phyloP scores from a whole-genome alignment of 805 yeast species.

The Starmera amethionina region DNA sequence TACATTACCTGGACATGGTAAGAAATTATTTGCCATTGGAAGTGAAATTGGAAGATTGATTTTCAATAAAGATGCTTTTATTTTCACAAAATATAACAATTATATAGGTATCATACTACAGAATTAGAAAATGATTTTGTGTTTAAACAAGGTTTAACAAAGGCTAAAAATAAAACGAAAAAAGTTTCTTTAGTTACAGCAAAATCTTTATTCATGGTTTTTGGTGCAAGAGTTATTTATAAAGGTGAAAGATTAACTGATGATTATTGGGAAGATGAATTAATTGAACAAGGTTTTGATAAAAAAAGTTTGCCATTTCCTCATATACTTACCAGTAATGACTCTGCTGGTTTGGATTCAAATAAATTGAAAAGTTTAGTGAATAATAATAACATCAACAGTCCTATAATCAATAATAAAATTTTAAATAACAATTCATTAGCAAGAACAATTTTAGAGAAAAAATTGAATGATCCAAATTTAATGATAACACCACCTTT shows the following conservation, averaged over 20 bases:
- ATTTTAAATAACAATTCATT: not conserved
- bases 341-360: too few relatives aligned
- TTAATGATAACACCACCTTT: constrained; percentile 12
- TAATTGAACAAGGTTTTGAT: constrained; percentile 32
- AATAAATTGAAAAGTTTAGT: too few relatives aligned
- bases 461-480: not conserved
- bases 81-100: constrained; percentile 30
- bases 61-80: constrained; percentile 39
- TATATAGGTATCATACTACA: constrained; percentile 25
- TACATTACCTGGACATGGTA: constrained; percentile 27
- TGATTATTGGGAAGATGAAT: constrained; percentile 46
- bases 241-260: constrained; percentile 40
- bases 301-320: constrained; percentile 33
- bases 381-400: too few relatives aligned
- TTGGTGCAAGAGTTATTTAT: constrained; percentile 39
- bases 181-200: constrained; percentile 23
- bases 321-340: too few relatives aligned
- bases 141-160: constrained; percentile 17
- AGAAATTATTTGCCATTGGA: constrained; percentile 29
- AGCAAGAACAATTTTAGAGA: not conserved
- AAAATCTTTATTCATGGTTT: constrained; percentile 34
- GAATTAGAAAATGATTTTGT: constrained; percentile 29
- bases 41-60: constrained; percentile 31
- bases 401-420: constrained; percentile 4
- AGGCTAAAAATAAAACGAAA: constrained; percentile 13